Evolutionary conservation across 2,329 filamentous ascomycete species (phyloP), one percentile per base, ranked within the genome.

Genomic region (Triangularia verruculosa): DNA sequence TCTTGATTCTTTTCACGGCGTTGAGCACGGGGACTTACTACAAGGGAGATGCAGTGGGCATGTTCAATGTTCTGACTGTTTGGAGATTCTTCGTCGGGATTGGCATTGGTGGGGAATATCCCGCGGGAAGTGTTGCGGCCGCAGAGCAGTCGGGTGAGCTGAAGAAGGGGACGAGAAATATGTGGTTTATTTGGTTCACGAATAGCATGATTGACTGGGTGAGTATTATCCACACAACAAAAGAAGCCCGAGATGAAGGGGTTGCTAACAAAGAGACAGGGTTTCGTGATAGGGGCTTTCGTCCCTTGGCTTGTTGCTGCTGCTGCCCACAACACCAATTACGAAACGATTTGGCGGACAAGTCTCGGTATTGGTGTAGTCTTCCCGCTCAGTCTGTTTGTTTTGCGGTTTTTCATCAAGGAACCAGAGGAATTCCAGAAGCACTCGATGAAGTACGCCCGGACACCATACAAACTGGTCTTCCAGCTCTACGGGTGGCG

Each of bases 121-220:
- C 91, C 0, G 90, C 91, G 51, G 93, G 93, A 3, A 91, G 87
- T 64, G 93, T 97, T 0, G 91, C 89, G 1, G 90, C 87, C 60
- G 91, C 93, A 2, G 93, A 97, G 76, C 89, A 89, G 4, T 93
- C 89, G 0, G 91, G 91, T 22, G 92, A 96, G 73, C 80, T 97
- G 64, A 92, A 92, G 75, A 76, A 78, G 15, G 93, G 93, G 11
- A 89, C 89, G 15, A 83, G 93, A n/a, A 94, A 97, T 73, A 83
- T 90, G 43, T 96, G 92, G 92, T 97, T 93, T 73, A 91, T 94
- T 70, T 82, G 96, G 68, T 96, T 95, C 75, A 96, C 91, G 55
- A 96, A 96, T 76, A 86, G 90, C 24, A 90, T 93, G 81, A 96
- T 96, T 65, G 91, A 96, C 73, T 85, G 77, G 72, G 69, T 69